A percentile compares a stretch with the other conserved stretches of the same genome.
These are phyloP conservation scores for Thuidium tamariscinum DNA, from an alignment of 225 moss, liverwort and hornwort genomes.

Conservation along the genomic window DNA sequence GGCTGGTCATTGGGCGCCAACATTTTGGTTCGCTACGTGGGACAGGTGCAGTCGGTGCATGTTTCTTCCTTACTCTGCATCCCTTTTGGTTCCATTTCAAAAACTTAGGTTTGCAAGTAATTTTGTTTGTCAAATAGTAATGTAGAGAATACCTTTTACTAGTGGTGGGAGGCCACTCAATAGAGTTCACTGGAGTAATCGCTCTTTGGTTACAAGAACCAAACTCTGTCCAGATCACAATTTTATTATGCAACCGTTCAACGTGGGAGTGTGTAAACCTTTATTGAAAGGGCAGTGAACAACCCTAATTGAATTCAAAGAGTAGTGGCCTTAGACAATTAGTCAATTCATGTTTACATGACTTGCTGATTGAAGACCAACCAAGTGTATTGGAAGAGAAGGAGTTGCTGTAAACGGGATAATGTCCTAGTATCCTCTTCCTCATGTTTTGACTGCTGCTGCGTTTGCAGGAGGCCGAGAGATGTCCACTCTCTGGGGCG, in stretches of 20 bases:
- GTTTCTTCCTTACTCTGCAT: neutral
- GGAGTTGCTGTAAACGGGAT: neutral
- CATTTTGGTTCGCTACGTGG: slow-evolving; percentile 73
- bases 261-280: neutral
- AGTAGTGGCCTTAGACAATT: neutral
- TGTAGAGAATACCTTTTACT: neutral
- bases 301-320: neutral
- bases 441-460: neutral
- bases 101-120: neutral
- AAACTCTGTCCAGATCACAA: neutral
- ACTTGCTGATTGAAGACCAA: neutral
- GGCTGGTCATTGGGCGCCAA: slow-evolving; percentile 97
- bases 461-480: slow-evolving; percentile 66
- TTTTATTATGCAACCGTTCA: neutral
- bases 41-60: slow-evolving; percentile 39
- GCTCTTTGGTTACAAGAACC: no score
- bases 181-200: neutral
- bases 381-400: neutral
- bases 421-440: neutral
- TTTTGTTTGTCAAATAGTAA: neutral
- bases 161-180: neutral
- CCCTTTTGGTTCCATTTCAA: neutral
- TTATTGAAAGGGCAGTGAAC: neutral
- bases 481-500: slow-evolving; percentile 73
- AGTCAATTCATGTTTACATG: neutral